phyloP scores from a whole-genome alignment of 2,329 filamentous ascomycete species.

The Helminthosporium solani region DNA sequence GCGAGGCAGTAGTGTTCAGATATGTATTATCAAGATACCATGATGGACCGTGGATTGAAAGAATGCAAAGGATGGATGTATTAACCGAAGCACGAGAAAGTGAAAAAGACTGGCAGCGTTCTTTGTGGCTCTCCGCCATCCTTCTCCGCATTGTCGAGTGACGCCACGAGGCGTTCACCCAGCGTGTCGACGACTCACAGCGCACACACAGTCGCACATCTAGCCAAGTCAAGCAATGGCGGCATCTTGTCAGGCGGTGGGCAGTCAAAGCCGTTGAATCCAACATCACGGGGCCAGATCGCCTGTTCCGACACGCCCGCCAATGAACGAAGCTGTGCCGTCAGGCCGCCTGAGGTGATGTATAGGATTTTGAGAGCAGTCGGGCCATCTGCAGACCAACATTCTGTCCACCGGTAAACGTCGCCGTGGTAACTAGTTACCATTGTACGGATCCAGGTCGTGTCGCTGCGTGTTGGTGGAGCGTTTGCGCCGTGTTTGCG shows the following conservation, averaged over 20 bases:
- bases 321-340: neutral
- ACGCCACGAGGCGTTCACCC: slow-evolving; percentile 1
- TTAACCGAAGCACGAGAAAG: neutral
- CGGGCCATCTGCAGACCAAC: too few relatives aligned
- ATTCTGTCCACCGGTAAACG: too few relatives aligned
- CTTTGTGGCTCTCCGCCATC: slow-evolving; percentile 7
- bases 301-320: neutral
- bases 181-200: slow-evolving; percentile 5
- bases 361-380: neutral
- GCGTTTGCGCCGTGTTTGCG: too few relatives aligned
- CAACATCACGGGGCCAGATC: slow-evolving; percentile 3
- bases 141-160: slow-evolving; percentile 6
- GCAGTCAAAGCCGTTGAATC: slow-evolving; percentile 8
- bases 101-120: slow-evolving; percentile 2
- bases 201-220: slow-evolving; percentile 1
- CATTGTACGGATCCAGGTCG: too few relatives aligned
- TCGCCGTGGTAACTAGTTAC: too few relatives aligned
- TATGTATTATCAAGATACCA: neutral
- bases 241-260: neutral
- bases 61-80: neutral
- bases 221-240: slow-evolving; percentile 2
- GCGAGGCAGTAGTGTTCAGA: neutral
- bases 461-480: too few relatives aligned
- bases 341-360: neutral
- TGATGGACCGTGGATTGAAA: neutral